These are phyloP conservation scores for Annulohypoxylon moriforme DNA, from an alignment of 495 filamentous ascomycete species.

Conservation along the genomic window DNA sequence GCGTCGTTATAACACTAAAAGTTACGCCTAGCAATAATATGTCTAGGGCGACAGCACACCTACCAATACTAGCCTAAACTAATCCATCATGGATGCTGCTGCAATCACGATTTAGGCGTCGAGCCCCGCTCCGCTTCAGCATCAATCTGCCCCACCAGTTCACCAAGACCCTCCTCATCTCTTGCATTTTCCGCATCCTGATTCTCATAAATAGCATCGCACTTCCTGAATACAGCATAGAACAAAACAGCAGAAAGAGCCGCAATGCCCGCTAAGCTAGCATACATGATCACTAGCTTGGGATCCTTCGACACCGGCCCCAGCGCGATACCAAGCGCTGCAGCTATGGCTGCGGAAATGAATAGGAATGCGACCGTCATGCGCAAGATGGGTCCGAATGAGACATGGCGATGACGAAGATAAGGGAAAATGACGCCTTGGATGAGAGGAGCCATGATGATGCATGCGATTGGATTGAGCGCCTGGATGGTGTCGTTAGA, in stretches of 20 bases:
- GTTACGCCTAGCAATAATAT: too few relatives aligned
- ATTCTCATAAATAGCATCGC: not conserved
- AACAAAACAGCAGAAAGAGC: not conserved
- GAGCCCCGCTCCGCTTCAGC: too few relatives aligned
- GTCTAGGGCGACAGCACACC: too few relatives aligned
- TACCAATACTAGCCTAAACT: too few relatives aligned
- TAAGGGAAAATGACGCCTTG: slow-evolving; percentile 11
- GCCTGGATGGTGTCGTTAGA: slow-evolving; percentile 19
- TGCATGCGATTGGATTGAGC: slow-evolving; percentile 10
- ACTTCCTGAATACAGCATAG: not conserved
- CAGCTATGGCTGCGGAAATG: slow-evolving; percentile 53
- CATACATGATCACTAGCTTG: slow-evolving; percentile 59
- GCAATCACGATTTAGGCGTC: too few relatives aligned
- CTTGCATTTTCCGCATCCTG: not conserved
- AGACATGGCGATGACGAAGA: not conserved
- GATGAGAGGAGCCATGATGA: slow-evolving; percentile 11
- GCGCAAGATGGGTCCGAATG: slow-evolving; percentile 1
- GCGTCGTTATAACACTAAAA: too few relatives aligned
- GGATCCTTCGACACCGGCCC: slow-evolving; percentile 57
- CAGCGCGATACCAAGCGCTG: slow-evolving; percentile 55
- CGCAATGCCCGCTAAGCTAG: slow-evolving; percentile 46
- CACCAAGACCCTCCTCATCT: not conserved
- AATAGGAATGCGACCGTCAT: slow-evolving; percentile 47
- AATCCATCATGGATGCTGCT: too few relatives aligned
- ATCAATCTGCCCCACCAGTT: too few relatives aligned